Conservation (phyloP, 2,329 filamentous ascomycete species). For the Phyllosticta citrichinensis region DNA sequence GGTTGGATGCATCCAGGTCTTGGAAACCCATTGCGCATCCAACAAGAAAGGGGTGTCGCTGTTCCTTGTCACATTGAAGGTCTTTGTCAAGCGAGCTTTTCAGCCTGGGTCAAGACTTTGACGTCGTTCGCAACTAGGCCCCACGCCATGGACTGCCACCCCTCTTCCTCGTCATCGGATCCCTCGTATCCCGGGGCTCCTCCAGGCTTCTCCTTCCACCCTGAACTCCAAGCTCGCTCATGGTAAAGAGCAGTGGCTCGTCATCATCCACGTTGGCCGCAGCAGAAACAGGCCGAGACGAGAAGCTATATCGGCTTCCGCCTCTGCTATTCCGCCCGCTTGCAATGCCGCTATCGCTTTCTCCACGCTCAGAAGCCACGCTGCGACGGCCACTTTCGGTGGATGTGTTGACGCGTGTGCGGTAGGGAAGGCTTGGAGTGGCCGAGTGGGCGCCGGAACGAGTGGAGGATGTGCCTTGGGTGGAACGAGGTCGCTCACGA, state of each 20-base stretch:
- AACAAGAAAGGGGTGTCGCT: not conserved
- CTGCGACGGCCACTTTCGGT: constrained; percentile 3
- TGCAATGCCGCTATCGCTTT: constrained; percentile 5
- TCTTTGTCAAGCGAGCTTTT: not conserved
- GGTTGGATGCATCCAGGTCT: not conserved
- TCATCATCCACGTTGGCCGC: constrained; percentile 44
- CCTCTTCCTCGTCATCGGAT: constrained; percentile 12
- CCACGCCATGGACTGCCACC: constrained; percentile 6
- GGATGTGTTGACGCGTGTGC: constrained; percentile 1
- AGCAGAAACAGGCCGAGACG: constrained; percentile 23
- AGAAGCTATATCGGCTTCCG: constrained; percentile 33
- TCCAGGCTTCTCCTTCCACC: constrained; percentile 26
- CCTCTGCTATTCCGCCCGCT: constrained; percentile 5
- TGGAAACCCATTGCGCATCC: not conserved
- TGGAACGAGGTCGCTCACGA: constrained; percentile 1
- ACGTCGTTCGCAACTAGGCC: not conserved
- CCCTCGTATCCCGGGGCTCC: constrained; percentile 24
- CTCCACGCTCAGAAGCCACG: constrained; percentile 5
- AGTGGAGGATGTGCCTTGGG: not conserved
- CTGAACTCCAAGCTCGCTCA: constrained; percentile 55
- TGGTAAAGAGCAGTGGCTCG: constrained; percentile 61
- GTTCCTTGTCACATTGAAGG: not conserved
- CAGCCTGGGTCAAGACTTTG: not conserved
- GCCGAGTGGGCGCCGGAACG: not conserved
- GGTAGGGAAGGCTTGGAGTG: constrained; percentile 4